Conservation (phyloP, 305 asterid species). For the Euphrasia arctica region DNA sequence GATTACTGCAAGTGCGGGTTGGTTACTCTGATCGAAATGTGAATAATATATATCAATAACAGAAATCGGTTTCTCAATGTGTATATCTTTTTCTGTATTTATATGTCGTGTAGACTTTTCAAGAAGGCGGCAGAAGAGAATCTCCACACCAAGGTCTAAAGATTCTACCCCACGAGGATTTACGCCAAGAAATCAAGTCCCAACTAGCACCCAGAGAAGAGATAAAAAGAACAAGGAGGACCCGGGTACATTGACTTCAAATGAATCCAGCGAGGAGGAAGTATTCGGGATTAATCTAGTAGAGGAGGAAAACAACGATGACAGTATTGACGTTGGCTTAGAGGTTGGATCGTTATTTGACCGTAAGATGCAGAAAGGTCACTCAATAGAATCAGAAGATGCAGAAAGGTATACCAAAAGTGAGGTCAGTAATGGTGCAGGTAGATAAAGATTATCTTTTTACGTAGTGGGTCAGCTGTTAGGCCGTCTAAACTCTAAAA, state of each 20-base stretch:
- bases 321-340: slow-evolving; percentile 26
- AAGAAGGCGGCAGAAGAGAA: slow-evolving; percentile 57
- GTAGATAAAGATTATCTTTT: slow-evolving; percentile 24
- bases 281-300: slow-evolving; percentile 26
- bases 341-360: slow-evolving; percentile 33
- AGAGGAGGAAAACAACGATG: slow-evolving; percentile 29
- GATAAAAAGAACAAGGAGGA: slow-evolving; percentile 55
- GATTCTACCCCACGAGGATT: slow-evolving; percentile 68
- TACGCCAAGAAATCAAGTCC: slow-evolving; percentile 56
- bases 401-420: slow-evolving; percentile 29
- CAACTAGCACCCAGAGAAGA: slow-evolving; percentile 56
- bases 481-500: too few species aligned
- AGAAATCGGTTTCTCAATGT: slow-evolving; percentile 30
- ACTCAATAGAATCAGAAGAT: slow-evolving; percentile 27
- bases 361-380: slow-evolving; percentile 28
- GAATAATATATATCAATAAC: slow-evolving; percentile 15
- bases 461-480: too few species aligned
- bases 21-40: slow-evolving; percentile 34
- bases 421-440: slow-evolving; percentile 44
- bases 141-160: slow-evolving; percentile 46
- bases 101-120: slow-evolving; percentile 61
- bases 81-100: slow-evolving; percentile 12
- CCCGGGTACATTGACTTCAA: slow-evolving; percentile 35
- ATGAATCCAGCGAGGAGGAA: slow-evolving; percentile 35
- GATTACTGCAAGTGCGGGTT: slow-evolving; percentile 77